phyloP scores from a whole-genome alignment of 202 grass and related monocot genomes.

The Panicum hallii region DNA sequence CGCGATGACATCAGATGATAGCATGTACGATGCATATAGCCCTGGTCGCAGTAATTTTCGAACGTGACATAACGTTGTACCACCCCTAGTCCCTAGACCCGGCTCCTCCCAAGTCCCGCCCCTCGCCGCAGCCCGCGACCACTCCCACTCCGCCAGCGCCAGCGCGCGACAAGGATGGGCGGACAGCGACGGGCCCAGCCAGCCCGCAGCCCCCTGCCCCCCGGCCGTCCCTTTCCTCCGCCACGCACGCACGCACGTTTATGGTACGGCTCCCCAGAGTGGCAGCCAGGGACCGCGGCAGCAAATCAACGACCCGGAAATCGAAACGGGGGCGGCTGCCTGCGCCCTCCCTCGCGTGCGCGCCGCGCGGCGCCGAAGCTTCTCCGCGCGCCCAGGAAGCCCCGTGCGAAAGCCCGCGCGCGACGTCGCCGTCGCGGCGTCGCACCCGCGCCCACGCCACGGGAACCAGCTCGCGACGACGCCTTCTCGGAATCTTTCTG shows the following conservation, averaged over 20 bases:
- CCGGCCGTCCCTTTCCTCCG: neutral
- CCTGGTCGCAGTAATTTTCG: no score
- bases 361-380: constrained; percentile 45
- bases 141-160: neutral
- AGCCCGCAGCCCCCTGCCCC: no score
- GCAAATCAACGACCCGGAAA: constrained; percentile 31
- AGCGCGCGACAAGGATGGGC: neutral
- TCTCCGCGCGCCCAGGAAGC: constrained; percentile 46
- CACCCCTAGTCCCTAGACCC: no score
- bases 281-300: neutral
- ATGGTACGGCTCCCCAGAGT: neutral
- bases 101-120: no score
- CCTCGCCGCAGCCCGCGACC: neutral
- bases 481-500: neutral
- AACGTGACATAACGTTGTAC: no score
- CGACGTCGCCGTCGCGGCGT: neutral
- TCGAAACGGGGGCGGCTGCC: constrained; percentile 32
- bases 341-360: neutral
- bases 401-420: constrained; percentile 38
- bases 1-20: no score
- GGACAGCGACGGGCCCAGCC: neutral
- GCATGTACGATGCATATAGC: no score
- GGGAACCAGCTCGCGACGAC: neutral
- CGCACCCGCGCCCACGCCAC: neutral
- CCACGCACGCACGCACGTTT: neutral